phyloP scores from a whole-genome alignment of 805 yeast species.

The Saturnispora galanensis region DNA sequence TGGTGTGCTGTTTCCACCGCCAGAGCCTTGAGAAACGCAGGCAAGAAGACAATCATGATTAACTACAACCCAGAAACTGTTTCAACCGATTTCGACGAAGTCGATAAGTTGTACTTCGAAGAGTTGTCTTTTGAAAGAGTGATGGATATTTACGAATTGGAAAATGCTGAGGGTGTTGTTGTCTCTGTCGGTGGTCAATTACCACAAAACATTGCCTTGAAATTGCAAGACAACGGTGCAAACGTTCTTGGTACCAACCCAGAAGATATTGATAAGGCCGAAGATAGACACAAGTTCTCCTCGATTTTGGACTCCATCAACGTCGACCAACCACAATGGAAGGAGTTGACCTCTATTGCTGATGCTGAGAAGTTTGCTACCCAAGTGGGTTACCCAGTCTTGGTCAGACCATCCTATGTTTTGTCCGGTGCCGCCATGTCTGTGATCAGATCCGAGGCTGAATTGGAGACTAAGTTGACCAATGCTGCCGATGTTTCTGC shows the following conservation, averaged over 20 bases:
- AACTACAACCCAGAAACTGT: constrained; percentile 98
- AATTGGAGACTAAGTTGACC: constrained; percentile 71
- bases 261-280: constrained; percentile 91
- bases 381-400: constrained; percentile 85
- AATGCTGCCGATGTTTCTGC: constrained; percentile 89
- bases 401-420: constrained; percentile 96
- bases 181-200: constrained; percentile 97
- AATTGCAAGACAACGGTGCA: constrained; percentile 73
- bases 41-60: constrained; percentile 88
- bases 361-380: constrained; percentile 83
- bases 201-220: constrained; percentile 92
- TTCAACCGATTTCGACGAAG: constrained; percentile 97
- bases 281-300: constrained; percentile 96
- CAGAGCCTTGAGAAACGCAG: constrained; percentile 80
- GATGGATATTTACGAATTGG: constrained; percentile 93
- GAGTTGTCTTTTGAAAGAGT: constrained; percentile 93
- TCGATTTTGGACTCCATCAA: constrained; percentile 85
- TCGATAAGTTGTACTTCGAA: constrained; percentile 93
- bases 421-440: constrained; percentile 99
- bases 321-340: constrained; percentile 97
- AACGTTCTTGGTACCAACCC: constrained; percentile 91
- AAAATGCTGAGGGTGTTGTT: constrained; percentile 80
- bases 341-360: constrained; percentile 76
- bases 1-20: constrained; percentile 99
- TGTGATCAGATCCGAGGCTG: constrained; percentile 70